phyloP scores from a whole-genome alignment of 177 flowering plant species.

The Vitis hybrid region DNA sequence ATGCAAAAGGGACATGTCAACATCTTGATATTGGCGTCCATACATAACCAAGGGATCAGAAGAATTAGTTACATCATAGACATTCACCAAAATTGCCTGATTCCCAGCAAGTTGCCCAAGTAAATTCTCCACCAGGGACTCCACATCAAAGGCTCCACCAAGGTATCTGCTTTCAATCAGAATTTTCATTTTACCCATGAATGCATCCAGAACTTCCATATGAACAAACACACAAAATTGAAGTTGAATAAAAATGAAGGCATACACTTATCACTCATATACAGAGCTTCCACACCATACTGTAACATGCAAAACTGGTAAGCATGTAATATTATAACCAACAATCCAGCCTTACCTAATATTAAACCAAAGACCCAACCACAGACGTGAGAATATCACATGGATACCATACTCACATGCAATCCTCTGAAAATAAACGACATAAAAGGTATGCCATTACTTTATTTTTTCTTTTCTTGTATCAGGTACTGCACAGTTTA shows the following conservation, averaged over 20 bases:
- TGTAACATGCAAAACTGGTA: too few relatives aligned
- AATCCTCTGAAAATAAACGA: too few relatives aligned
- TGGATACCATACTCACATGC: too few relatives aligned
- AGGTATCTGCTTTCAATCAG: conserved; percentile 54
- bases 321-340: too few relatives aligned
- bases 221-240: not conserved
- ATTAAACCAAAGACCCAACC: too few relatives aligned
- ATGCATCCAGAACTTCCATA: not conserved
- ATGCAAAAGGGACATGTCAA: conserved; percentile 68
- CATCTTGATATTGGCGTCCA: conserved; percentile 58
- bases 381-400: too few relatives aligned
- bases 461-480: too few relatives aligned
- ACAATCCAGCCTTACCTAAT: too few relatives aligned
- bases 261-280: not conserved
- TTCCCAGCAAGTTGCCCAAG: conserved; percentile 89
- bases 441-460: too few relatives aligned
- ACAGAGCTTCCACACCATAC: too few relatives aligned
- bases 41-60: conserved; percentile 81
- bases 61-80: conserved; percentile 78
- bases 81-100: conserved; percentile 81
- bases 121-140: conserved; percentile 88
- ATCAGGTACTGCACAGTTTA: too few relatives aligned
- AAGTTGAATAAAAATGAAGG: not conserved
- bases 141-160: conserved; percentile 95
- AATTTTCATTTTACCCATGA: not conserved